Evolutionary conservation across 768 basidiomycete genomes (phyloP).

Genomic region (Termitomyces eurrhizus): DNA sequence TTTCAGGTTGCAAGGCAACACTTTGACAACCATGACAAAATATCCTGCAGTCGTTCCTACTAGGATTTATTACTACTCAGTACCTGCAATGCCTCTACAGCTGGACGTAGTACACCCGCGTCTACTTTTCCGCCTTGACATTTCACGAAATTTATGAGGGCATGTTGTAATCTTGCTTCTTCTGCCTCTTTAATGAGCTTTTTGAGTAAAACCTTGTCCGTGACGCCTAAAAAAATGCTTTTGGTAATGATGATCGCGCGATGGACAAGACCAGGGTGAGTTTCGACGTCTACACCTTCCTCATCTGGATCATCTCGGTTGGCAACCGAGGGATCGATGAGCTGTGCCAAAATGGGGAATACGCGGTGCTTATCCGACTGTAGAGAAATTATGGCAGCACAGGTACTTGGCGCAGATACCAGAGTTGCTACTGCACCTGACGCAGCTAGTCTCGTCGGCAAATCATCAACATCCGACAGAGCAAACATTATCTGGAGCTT

Average conservation of each 20-base stretch:
- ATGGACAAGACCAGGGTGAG: slow-evolving; percentile 65
- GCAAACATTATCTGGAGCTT: slow-evolving; percentile 82
- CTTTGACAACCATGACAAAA: neutral
- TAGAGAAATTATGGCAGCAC: slow-evolving; percentile 56
- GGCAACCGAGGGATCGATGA: slow-evolving; percentile 56
- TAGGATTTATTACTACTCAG: slow-evolving; percentile 17
- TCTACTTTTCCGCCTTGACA: slow-evolving; percentile 26
- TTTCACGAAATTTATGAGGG: slow-evolving; percentile 49
- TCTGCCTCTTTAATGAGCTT: slow-evolving; percentile 49
- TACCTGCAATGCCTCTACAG: slow-evolving; percentile 47
- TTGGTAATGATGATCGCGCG: slow-evolving; percentile 73
- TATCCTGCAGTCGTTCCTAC: neutral
- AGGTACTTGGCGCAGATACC: slow-evolving; percentile 57
- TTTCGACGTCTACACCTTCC: slow-evolving; percentile 23
- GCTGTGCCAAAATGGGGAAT: slow-evolving; percentile 60
- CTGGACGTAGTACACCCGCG: slow-evolving; percentile 40
- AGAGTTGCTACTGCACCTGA: slow-evolving; percentile 86
- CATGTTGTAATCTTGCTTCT: slow-evolving; percentile 47
- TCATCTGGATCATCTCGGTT: slow-evolving; percentile 25
- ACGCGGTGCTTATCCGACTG: slow-evolving; percentile 63
- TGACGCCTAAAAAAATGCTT: slow-evolving; percentile 53
- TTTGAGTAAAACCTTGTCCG: slow-evolving; percentile 33
- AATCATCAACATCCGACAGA: slow-evolving; percentile 82
- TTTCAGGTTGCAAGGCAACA: neutral
- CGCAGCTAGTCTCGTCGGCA: slow-evolving; percentile 83